These are phyloP conservation scores for Schizopora paradoxa DNA, from an alignment of 1,284 basidiomycete genomes.

Conservation along the genomic window DNA sequence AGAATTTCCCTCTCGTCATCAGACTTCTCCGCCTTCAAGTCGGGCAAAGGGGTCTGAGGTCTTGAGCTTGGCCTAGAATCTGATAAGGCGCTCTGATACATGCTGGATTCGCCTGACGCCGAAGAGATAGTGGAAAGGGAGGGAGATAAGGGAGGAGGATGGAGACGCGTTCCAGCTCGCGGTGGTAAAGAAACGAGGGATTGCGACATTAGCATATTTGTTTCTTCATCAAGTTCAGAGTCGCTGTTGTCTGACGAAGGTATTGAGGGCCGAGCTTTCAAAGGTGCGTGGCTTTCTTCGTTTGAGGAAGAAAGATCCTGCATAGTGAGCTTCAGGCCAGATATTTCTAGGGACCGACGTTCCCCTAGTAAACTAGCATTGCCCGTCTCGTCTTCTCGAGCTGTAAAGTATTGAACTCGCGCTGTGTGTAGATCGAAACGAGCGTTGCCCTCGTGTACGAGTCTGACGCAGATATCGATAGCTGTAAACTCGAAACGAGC, in stretches of 20 bases:
- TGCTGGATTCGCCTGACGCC: slow-evolving; percentile 44
- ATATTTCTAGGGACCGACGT: slow-evolving; percentile 43
- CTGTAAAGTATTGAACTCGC: slow-evolving; percentile 54
- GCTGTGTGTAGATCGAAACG: slow-evolving; percentile 55
- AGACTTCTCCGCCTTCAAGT: slow-evolving; percentile 15
- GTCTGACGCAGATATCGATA: slow-evolving; percentile 57
- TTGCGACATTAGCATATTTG: slow-evolving; percentile 66
- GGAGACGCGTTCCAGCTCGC: slow-evolving; percentile 17
- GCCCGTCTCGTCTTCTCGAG: slow-evolving; percentile 26
- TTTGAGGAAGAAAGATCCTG: slow-evolving; percentile 27
- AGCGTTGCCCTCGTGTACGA: slow-evolving; percentile 58
- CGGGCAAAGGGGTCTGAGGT: not conserved
- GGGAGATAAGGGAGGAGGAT: slow-evolving; percentile 40
- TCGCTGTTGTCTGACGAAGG: slow-evolving; percentile 16
- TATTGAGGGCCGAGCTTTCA: not conserved
- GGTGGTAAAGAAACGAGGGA: slow-evolving; percentile 55
- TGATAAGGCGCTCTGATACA: slow-evolving; percentile 73
- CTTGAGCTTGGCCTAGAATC: slow-evolving; percentile 18
- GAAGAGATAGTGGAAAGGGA: slow-evolving; percentile 32
- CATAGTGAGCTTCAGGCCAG: slow-evolving; percentile 44
- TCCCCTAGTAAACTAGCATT: slow-evolving; percentile 29
- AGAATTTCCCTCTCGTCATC: slow-evolving; percentile 25
- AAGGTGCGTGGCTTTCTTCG: not conserved
- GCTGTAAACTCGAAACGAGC: slow-evolving; percentile 79
- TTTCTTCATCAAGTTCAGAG: slow-evolving; percentile 55